phyloP scores from a whole-genome alignment of 768 basidiomycete species.

The Aureoboletus auriporus region DNA sequence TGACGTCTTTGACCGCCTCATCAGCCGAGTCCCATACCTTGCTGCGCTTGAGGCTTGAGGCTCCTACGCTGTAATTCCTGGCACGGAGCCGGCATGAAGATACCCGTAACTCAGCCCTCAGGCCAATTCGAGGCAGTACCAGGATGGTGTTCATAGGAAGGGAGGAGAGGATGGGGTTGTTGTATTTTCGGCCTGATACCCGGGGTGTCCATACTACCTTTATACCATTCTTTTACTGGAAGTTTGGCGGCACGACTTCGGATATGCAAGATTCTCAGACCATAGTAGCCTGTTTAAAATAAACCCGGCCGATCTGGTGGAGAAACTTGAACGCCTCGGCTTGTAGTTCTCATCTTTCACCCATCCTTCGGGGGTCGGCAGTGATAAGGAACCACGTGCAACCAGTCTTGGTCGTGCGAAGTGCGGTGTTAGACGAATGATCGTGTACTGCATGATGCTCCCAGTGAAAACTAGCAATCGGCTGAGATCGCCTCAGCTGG shows the following conservation, averaged over 20 bases:
- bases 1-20: constrained; percentile 77
- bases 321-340: constrained; percentile 1
- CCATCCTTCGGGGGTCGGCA: constrained; percentile 3
- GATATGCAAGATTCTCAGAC: neutral
- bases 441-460: too few species aligned
- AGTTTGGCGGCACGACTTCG: neutral
- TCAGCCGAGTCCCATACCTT: constrained; percentile 78
- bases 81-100: constrained; percentile 1
- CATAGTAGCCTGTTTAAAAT: neutral
- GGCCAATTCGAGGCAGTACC: constrained; percentile 4
- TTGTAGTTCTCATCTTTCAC: constrained; percentile 5
- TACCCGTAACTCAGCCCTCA: constrained; percentile 4
- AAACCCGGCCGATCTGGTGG: neutral
- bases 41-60: constrained; percentile 20
- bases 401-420: neutral
- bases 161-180: neutral
- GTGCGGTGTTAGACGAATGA: neutral
- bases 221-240: constrained; percentile 4
- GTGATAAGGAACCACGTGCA: constrained; percentile 1
- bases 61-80: constrained; percentile 3
- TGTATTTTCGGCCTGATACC: neutral
- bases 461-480: too few species aligned
- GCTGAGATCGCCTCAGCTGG: too few species aligned
- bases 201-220: neutral
- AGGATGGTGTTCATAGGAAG: constrained; percentile 2